phyloP scores from a whole-genome alignment of 164 flowering plant genomes.

The Vitis rupestris region DNA sequence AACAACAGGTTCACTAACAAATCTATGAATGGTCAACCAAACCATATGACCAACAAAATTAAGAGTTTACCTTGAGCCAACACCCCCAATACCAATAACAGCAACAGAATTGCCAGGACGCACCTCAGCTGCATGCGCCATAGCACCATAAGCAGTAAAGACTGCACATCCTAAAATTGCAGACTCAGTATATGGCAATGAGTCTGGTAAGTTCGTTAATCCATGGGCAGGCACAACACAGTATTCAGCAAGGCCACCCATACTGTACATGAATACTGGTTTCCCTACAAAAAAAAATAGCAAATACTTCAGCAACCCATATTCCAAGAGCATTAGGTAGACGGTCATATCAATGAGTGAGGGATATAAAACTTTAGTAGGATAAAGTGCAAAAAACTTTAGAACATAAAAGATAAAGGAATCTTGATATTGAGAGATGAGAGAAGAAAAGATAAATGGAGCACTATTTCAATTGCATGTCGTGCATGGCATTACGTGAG shows the following conservation, averaged over 20 bases:
- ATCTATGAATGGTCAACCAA: not conserved
- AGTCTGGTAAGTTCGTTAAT: slow-evolving; percentile 64
- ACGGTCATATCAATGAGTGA: not conserved
- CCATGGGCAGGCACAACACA: slow-evolving; percentile 94
- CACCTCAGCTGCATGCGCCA: slow-evolving; percentile 93
- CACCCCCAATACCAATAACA: slow-evolving; percentile 96
- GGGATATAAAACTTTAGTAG: not conserved
- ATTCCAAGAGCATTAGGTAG: not conserved
- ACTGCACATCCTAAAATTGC: slow-evolving; percentile 97
- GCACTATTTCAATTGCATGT: not conserved
- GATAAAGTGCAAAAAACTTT: not conserved
- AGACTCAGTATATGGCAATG: slow-evolving; percentile 90
- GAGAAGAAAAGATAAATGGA: not conserved
- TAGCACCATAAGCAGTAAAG: slow-evolving; percentile 98
- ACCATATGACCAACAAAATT: no score
- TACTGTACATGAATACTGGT: slow-evolving; percentile 95
- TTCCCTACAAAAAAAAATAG: slow-evolving; percentile 51
- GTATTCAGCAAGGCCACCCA: slow-evolving; percentile 98
- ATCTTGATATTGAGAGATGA: not conserved
- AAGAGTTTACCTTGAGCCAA: slow-evolving; percentile 79
- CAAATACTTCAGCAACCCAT: not conserved
- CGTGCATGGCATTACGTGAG: not conserved
- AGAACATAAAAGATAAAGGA: not conserved
- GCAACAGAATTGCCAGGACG: slow-evolving; percentile 96
- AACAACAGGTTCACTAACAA: not conserved